Conservation (phyloP, 169 alveolate species). For the Eimeria necatrix region DNA sequence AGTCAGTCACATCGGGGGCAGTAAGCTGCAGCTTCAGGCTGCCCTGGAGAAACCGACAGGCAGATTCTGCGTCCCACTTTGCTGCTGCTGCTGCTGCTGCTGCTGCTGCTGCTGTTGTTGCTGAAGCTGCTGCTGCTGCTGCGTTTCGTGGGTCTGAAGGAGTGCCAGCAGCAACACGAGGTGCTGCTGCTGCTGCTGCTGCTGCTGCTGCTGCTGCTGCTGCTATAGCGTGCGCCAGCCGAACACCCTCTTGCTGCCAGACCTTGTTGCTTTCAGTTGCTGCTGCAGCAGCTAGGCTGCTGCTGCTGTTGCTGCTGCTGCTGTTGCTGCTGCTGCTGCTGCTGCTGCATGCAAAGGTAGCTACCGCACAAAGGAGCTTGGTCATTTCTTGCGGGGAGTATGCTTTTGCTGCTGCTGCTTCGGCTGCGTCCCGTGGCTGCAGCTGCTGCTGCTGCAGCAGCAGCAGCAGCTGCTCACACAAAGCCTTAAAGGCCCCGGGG, state of each 20-base stretch:
- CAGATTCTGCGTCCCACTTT: background rate
- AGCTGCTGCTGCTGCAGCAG: slow-evolving; percentile 11
- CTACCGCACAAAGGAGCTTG: background rate
- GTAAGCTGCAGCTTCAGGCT: slow-evolving; percentile 59
- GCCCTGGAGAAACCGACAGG: slow-evolving; percentile 18
- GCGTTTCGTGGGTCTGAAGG: background rate
- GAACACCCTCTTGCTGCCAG: slow-evolving; percentile 24
- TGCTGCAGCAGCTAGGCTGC: background rate
- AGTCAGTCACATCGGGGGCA: slow-evolving; percentile 29
- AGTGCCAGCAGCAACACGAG: background rate
- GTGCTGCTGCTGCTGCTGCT: background rate
- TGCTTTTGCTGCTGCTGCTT: slow-evolving; percentile 18
- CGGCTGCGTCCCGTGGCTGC: slow-evolving; percentile 21
- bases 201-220: background rate
- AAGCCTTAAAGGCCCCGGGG: slow-evolving; percentile 14
- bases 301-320: background rate
- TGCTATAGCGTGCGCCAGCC: background rate
- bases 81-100: background rate
- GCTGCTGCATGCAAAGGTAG: slow-evolving; percentile 18
- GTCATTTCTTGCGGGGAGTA: background rate
- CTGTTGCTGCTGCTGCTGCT: background rate
- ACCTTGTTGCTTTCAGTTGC: background rate
- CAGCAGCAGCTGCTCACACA: slow-evolving; percentile 9
- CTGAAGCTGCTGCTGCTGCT: background rate
- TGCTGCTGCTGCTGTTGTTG: background rate